Evolutionary conservation across 108 stramenopile genomes (phyloP).

Genomic region (Cyclotella cryptica): DNA sequence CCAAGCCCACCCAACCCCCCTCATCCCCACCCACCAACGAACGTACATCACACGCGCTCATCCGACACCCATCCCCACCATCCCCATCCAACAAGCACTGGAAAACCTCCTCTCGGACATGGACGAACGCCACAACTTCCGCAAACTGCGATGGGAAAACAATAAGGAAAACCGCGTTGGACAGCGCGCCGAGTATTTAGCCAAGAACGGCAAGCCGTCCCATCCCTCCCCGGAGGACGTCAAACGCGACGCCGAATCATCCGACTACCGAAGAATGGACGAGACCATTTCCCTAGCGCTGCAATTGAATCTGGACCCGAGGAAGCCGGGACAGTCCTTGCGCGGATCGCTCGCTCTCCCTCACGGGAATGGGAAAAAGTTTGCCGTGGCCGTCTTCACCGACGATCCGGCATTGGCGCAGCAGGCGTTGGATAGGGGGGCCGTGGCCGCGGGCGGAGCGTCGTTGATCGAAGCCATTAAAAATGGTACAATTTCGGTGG

Average conservation of each 20-base stretch:
- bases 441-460: conserved; percentile 85
- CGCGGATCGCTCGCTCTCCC: conserved; percentile 90
- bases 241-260: conserved; percentile 13
- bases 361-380: conserved; percentile 90
- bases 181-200: conserved; percentile 50
- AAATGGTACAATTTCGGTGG: conserved; percentile 66
- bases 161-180: conserved; percentile 39
- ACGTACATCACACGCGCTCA: conserved; percentile 71
- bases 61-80: conserved; percentile 55
- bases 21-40: conserved; percentile 6
- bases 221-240: conserved; percentile 26
- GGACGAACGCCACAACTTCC: conserved; percentile 53
- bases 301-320: conserved; percentile 92
- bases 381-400: conserved; percentile 92
- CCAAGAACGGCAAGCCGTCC: conserved; percentile 14
- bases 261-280: conserved; percentile 68
- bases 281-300: conserved; percentile 91
- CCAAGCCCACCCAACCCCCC: neutral
- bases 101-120: conserved; percentile 59
- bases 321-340: conserved; percentile 93
- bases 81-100: conserved; percentile 57
- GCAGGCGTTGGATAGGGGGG: conserved; percentile 79
- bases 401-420: conserved; percentile 63
- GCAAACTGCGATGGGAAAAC: conserved; percentile 56
- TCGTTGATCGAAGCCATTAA: conserved; percentile 82